These are phyloP conservation scores for Eurotiales sp. DNA, from an alignment of 2,329 filamentous ascomycete species.

Conservation along the genomic window DNA sequence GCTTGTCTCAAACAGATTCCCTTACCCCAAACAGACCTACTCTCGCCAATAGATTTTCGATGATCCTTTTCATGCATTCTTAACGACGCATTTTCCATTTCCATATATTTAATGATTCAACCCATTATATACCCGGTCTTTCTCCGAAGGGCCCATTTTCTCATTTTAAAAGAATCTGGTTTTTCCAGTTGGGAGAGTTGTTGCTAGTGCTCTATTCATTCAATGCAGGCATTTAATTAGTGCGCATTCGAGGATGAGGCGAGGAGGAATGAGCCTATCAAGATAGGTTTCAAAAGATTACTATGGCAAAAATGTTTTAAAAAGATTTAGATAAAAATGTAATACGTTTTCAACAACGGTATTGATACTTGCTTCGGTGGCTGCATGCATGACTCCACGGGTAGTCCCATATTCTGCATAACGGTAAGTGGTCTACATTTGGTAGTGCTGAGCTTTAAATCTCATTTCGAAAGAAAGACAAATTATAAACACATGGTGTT, in stretches of 20 bases:
- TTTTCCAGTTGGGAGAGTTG: too few species aligned
- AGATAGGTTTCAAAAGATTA: not conserved
- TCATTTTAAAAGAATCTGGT: too few species aligned
- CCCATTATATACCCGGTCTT: conserved; percentile 37
- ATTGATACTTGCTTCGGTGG: not conserved
- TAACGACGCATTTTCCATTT: conserved; percentile 15
- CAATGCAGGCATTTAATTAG: too few species aligned
- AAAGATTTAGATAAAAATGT: conserved; percentile 12
- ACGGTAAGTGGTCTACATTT: conserved; percentile 12
- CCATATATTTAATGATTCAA: conserved; percentile 34
- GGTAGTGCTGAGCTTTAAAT: conserved; percentile 10
- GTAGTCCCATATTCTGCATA: conserved; percentile 14
- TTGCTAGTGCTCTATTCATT: too few species aligned
- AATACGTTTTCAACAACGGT: conserved; percentile 36
- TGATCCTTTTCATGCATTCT: not conserved
- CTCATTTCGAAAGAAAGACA: conserved; percentile 8
- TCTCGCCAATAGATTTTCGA: conserved; percentile 37
- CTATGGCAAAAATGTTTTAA: conserved; percentile 2
- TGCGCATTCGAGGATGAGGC: not conserved
- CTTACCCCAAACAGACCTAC: conserved; percentile 78
- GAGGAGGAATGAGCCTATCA: not conserved
- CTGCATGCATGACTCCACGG: too few species aligned
- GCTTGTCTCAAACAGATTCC: conserved; percentile 60
- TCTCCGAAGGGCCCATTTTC: conserved; percentile 18
- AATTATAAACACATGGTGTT: conserved; percentile 1